Evolutionary conservation across 177 flowering plant genomes (phyloP).

Genomic region (Tripterygium wilfordii): DNA sequence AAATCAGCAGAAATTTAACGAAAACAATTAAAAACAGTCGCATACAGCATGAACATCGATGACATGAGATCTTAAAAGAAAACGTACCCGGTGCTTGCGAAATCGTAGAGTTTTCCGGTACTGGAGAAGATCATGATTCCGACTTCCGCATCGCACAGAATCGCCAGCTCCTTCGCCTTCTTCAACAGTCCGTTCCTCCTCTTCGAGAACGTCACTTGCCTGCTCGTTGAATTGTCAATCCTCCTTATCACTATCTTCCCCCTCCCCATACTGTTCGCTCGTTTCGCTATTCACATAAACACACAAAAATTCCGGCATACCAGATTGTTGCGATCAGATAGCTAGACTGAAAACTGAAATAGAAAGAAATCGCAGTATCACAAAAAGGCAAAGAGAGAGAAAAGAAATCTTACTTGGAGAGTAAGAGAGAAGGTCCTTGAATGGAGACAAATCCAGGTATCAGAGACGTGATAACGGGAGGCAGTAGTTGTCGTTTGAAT

Average conservation of each 20-base stretch:
- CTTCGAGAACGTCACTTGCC: constrained; percentile 77
- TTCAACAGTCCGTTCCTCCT: constrained; percentile 62
- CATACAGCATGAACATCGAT: background rate
- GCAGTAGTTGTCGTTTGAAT: background rate
- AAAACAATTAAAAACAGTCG: background rate
- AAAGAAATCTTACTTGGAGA: constrained; percentile 5
- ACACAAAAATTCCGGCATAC: too few species aligned
- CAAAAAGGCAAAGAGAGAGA: background rate
- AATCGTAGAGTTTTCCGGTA: constrained; percentile 61
- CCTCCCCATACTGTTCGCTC: constrained; percentile 63
- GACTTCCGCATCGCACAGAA: constrained; percentile 63
- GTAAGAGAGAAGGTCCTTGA: constrained; percentile 1
- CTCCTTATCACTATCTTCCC: constrained; percentile 62
- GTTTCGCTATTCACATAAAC: too few species aligned
- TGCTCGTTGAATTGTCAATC: constrained; percentile 62
- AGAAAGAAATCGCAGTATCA: background rate
- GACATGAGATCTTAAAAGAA: background rate
- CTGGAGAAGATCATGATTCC: constrained; percentile 64
- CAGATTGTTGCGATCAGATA: too few species aligned
- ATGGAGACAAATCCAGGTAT: constrained; percentile 16
- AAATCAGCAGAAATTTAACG: background rate
- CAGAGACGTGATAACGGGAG: constrained; percentile 15
- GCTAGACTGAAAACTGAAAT: background rate
- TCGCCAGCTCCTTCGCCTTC: constrained; percentile 62
- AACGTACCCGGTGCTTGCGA: constrained; percentile 57